Evolutionary conservation across 495 filamentous ascomycete genomes (phyloP).

Genomic region (Aeminium ludgeri): DNA sequence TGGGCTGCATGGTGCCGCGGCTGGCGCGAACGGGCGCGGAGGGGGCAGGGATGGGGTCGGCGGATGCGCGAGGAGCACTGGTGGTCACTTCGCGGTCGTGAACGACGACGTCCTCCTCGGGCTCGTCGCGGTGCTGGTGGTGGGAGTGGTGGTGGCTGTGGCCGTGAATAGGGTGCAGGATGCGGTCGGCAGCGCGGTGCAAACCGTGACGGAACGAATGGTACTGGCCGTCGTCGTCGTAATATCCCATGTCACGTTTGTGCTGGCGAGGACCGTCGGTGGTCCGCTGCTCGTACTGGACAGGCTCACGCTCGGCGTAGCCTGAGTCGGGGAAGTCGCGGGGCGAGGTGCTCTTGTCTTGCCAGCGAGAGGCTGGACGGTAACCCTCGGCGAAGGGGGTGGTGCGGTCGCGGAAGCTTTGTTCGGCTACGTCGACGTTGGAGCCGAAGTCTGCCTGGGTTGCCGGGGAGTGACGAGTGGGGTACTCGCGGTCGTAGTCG

Average conservation of each 20-base stretch:
- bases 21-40: constrained; percentile 1
- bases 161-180: constrained; percentile 51
- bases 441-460: constrained; percentile 31
- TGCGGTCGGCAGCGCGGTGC: constrained; percentile 65
- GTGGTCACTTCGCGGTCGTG: constrained; percentile 22
- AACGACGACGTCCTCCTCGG: constrained; percentile 23
- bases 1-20: constrained; percentile 29
- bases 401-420: constrained; percentile 65
- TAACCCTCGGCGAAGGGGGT: constrained; percentile 44
- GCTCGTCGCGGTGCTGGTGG: constrained; percentile 16
- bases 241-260: constrained; percentile 80
- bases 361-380: constrained; percentile 29
- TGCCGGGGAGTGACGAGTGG: constrained; percentile 25
- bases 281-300: constrained; percentile 23
- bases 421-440: constrained; percentile 69
- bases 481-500: constrained; percentile 35
- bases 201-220: constrained; percentile 84
- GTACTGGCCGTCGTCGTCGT: constrained; percentile 94
- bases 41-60: constrained; percentile 3
- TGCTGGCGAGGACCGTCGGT: constrained; percentile 34
- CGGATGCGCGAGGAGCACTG: constrained; percentile 8
- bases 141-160: constrained; percentile 31
- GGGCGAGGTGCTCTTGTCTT: constrained; percentile 19
- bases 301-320: constrained; percentile 13
- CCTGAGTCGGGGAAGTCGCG: constrained; percentile 8